Conservation (phyloP, 345 rosid genomes). For the Heritiera littoralis region DNA sequence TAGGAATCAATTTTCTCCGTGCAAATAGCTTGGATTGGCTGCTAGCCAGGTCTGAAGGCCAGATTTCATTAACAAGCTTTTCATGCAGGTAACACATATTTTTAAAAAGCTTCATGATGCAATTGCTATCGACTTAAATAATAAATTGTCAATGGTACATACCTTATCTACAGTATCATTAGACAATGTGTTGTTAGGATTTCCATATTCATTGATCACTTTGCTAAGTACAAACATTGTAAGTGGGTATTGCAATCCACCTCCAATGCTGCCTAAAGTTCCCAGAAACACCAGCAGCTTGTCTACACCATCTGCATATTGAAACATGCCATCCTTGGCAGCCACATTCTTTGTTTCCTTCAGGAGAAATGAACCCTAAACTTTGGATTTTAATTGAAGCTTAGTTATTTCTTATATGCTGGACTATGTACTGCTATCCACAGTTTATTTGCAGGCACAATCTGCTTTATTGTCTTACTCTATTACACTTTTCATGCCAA, state of each 20-base stretch:
- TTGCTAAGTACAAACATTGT: conserved; percentile 53
- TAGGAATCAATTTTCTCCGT: not conserved
- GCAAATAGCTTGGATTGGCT: not conserved
- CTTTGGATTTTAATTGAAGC: not conserved
- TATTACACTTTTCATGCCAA: not conserved
- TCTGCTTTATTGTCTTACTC: conserved; percentile 24
- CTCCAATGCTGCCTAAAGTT: conserved; percentile 68
- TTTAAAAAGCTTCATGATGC: not conserved
- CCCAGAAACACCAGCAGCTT: conserved; percentile 62
- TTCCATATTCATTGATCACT: conserved; percentile 66
- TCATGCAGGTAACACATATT: not conserved
- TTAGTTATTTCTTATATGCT: conserved; percentile 18
- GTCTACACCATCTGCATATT: conserved; percentile 53
- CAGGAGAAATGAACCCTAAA: not conserved
- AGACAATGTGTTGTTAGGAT: conserved; percentile 28
- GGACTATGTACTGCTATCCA: not conserved
- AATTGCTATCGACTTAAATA: not conserved
- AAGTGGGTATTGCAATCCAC: conserved; percentile 59
- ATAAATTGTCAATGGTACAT: not conserved
- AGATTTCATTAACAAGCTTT: not conserved
- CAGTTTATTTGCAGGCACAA: conserved; percentile 29
- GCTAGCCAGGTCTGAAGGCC: not conserved
- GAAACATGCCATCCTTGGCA: conserved; percentile 52
- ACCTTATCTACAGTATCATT: conserved; percentile 51
- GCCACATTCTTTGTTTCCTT: conserved; percentile 33